Evolutionary conservation across 176 grass and related monocot species (phyloP).

Genomic region (Carex pumila): DNA sequence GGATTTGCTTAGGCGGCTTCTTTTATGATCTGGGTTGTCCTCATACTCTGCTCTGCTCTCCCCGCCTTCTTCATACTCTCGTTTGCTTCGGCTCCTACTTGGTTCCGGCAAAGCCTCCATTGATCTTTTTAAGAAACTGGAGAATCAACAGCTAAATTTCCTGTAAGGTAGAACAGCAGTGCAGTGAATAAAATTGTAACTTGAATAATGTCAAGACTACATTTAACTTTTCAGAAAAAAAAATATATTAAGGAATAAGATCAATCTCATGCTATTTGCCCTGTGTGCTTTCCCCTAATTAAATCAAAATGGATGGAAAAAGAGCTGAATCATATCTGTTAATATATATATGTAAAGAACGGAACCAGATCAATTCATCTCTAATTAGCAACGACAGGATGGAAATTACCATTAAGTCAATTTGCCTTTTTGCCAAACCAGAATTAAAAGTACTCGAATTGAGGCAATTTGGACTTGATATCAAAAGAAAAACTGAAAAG

Average conservation of each 20-base stretch:
- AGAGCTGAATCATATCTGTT: too few species aligned
- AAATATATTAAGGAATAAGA: too few species aligned
- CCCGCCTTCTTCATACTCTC: slow-evolving; percentile 29
- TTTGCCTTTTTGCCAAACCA: not conserved
- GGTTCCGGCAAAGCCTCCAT: slow-evolving; percentile 26
- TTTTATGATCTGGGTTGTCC: slow-evolving; percentile 28
- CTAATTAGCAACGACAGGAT: not conserved
- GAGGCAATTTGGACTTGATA: not conserved
- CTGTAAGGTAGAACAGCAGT: not conserved
- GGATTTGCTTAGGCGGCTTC: slow-evolving; percentile 24
- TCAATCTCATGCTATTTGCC: too few species aligned
- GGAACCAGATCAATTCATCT: not conserved
- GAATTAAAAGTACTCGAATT: not conserved
- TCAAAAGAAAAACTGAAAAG: too few species aligned
- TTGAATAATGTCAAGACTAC: not conserved
- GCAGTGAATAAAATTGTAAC: not conserved
- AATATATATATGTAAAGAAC: not conserved
- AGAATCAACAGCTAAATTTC: not conserved
- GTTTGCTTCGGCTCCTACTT: slow-evolving; percentile 30
- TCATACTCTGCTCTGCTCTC: slow-evolving; percentile 28
- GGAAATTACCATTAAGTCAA: not conserved
- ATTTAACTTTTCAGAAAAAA: not conserved
- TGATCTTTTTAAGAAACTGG: not conserved
- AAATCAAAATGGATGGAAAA: too few species aligned
- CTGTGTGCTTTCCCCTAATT: too few species aligned